Conservation (phyloP, 257 asterid species). For the Jaltomata sinuosa region DNA sequence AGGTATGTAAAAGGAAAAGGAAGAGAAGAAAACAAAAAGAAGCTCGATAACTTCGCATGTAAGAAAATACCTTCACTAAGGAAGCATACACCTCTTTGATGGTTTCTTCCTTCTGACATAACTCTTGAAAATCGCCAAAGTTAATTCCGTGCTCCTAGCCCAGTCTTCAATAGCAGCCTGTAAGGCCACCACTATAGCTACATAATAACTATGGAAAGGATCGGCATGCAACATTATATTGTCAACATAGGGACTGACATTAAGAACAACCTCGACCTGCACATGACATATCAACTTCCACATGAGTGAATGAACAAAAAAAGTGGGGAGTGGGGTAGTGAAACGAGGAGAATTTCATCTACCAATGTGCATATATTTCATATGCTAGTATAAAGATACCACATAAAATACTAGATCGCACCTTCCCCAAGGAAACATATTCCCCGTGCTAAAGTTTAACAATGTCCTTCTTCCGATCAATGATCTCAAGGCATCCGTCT, state of each 20-base stretch:
- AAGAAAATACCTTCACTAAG: constrained; percentile 52
- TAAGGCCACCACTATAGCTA: constrained; percentile 84
- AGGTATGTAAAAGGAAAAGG: no score
- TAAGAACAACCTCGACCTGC: constrained; percentile 86
- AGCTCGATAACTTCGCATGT: background rate
- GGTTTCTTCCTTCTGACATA: constrained; percentile 61
- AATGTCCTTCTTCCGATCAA: constrained; percentile 93
- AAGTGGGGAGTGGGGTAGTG: background rate
- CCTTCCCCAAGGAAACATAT: constrained; percentile 96
- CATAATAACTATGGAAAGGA: constrained; percentile 75
- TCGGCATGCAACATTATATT: constrained; percentile 88
- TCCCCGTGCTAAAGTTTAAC: constrained; percentile 98
- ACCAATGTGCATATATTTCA: background rate
- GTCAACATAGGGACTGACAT: constrained; percentile 60
- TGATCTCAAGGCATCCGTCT: constrained; percentile 93
- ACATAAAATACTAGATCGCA: background rate
- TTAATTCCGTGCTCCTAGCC: constrained; percentile 59
- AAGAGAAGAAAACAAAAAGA: background rate
- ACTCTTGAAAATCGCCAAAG: constrained; percentile 51
- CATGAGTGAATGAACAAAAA: background rate
- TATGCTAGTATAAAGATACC: background rate
- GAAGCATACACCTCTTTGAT: constrained; percentile 70
- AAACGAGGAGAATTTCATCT: background rate
- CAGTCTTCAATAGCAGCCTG: constrained; percentile 66
- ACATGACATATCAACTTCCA: constrained; percentile 2